Evolutionary conservation across 208 protist species (phyloP).

Genomic region (Trypanosoma vivax): DNA sequence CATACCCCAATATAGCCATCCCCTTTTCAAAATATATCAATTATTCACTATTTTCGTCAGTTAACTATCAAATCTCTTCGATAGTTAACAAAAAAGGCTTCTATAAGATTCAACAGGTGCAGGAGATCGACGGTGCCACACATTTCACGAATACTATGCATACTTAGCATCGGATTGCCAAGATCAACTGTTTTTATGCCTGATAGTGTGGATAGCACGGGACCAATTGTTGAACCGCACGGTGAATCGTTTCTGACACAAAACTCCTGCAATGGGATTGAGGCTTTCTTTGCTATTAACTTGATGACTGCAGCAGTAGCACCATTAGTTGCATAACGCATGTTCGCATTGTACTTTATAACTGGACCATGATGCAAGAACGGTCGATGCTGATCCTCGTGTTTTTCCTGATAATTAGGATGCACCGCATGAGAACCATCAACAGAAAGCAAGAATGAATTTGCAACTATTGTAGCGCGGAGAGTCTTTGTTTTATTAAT

Average conservation of each 20-base stretch:
- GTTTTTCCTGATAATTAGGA: slow-evolving; percentile 94
- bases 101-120: slow-evolving; percentile 78
- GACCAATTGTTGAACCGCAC: slow-evolving; percentile 96
- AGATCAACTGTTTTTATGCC: slow-evolving; percentile 96
- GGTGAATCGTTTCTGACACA: slow-evolving; percentile 95
- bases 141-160: slow-evolving; percentile 97
- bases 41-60: slow-evolving; percentile 16
- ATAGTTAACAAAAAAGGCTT: slow-evolving; percentile 74
- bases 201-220: slow-evolving; percentile 87
- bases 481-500: slow-evolving; percentile 28
- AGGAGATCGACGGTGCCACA: slow-evolving; percentile 90
- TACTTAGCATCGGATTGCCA: slow-evolving; percentile 94
- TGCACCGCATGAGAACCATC: slow-evolving; percentile 96
- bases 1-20: slow-evolving; percentile 7
- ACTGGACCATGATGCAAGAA: slow-evolving; percentile 89
- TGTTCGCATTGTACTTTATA: slow-evolving; percentile 96
- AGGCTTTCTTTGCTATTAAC: slow-evolving; percentile 53
- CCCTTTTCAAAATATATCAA: slow-evolving; percentile 13
- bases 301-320: slow-evolving; percentile 84
- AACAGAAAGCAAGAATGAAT: slow-evolving; percentile 92
- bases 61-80: slow-evolving; percentile 29
- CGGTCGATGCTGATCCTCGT: slow-evolving; percentile 89
- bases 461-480: slow-evolving; percentile 63
- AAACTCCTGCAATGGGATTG: slow-evolving; percentile 87
- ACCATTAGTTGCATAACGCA: slow-evolving; percentile 94